Evolutionary conservation across 441 rosid genomes (phyloP).

Genomic region (Brassica balearica): DNA sequence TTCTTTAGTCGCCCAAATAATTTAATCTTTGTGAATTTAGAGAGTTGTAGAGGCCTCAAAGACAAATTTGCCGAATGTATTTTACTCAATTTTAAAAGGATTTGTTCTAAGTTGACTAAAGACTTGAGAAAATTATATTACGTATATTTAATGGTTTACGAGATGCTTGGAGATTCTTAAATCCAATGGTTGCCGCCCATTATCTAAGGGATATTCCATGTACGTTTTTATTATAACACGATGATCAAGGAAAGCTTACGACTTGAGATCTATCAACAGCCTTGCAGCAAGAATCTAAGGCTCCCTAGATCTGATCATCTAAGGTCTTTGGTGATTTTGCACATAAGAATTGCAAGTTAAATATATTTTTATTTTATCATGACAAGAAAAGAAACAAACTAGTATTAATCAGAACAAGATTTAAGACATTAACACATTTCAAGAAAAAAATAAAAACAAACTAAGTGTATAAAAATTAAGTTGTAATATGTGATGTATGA

Average conservation of each 20-base stretch:
- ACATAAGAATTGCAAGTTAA: not conserved
- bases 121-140: slow-evolving; percentile 1
- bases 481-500: not conserved
- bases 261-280: slow-evolving; percentile 8
- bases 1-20: not conserved
- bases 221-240: slow-evolving; percentile 8
- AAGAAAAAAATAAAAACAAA: not conserved
- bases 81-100: not conserved
- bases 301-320: slow-evolving; percentile 4
- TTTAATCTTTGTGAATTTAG: not conserved
- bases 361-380: not conserved
- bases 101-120: slow-evolving; percentile 11
- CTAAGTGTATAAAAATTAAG: not conserved
- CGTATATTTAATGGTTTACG: not conserved
- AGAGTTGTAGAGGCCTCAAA: slow-evolving; percentile 4
- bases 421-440: not conserved
- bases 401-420: not conserved
- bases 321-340: slow-evolving; percentile 9
- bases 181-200: slow-evolving; percentile 22
- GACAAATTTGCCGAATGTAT: not conserved
- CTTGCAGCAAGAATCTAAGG: slow-evolving; percentile 13
- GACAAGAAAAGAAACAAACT: not conserved
- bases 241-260: not conserved
- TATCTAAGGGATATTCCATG: slow-evolving; percentile 33
- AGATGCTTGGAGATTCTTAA: slow-evolving; percentile 24